phyloP scores from a whole-genome alignment of 306 rosid species.

The Vicia faba region DNA sequence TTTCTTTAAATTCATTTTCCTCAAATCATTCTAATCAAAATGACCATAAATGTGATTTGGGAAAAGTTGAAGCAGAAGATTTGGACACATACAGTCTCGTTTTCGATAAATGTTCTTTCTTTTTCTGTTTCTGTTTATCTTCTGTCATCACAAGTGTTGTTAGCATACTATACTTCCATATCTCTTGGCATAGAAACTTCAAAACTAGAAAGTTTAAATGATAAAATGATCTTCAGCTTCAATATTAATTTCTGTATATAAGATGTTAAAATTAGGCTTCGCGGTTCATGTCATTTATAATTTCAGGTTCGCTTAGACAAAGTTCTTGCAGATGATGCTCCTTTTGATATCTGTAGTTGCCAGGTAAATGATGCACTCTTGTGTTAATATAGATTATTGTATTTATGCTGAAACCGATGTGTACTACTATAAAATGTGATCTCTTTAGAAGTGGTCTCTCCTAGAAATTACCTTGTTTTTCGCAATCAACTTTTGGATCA shows the following conservation, averaged over 20 bases:
- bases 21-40: neutral
- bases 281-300: slow-evolving; percentile 25
- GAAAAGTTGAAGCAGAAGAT: neutral
- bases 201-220: neutral
- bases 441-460: too few species aligned
- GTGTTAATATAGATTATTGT: slow-evolving; percentile 16
- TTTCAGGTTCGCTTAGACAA: slow-evolving; percentile 78
- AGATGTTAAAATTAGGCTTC: slow-evolving; percentile 14
- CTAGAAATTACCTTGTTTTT: slow-evolving; percentile 6
- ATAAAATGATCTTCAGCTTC: neutral
- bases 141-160: neutral
- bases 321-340: slow-evolving; percentile 85
- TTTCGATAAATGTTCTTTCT: neutral
- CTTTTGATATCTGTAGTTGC: slow-evolving; percentile 89
- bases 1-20: neutral
- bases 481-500: slow-evolving; percentile 7
- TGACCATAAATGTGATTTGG: neutral
- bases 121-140: neutral
- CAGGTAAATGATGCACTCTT: slow-evolving; percentile 58
- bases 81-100: neutral
- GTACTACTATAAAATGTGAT: neutral
- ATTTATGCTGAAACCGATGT: slow-evolving; percentile 6
- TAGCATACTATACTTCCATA: slow-evolving; percentile 6
- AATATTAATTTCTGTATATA: slow-evolving; percentile 8
- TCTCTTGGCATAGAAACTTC: neutral